Evolutionary conservation across 2,329 filamentous ascomycete genomes (phyloP), one percentile per base, ranked within the genome.

Genomic region (Arthrobotrys musiformis): DNA sequence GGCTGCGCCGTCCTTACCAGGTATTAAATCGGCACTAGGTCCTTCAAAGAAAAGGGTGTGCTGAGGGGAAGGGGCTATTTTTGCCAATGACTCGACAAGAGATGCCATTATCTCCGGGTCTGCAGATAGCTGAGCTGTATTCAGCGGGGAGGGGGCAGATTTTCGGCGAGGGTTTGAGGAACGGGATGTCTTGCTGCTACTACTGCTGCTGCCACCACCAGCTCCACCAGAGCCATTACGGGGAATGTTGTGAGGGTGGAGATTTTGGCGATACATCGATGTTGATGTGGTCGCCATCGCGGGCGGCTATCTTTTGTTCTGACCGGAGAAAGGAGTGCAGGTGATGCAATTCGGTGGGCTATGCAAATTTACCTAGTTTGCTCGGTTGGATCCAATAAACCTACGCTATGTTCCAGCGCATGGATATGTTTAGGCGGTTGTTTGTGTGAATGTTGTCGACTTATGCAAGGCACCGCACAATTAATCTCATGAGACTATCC

Each of bases 101-200:
- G 79, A 80, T 33, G 79, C 80, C 68, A 81, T 81, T 56, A 81
- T 80, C 74, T 81, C 80, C 22, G 80, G 80, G 24, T 80, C 81
- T 13, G 79, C 48, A 54, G 78, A 73, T 35, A 70, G 68, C 40
- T 77, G 72, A 37, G 78, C 44, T 24, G 78, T 76, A 52, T 73
- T 73, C 61, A 78, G 66, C 60, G 73, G 68, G 61, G 73, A 70
- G 33, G 73, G 73, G 26, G 73, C 73, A 52, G 64, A 67, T 35
- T 72, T 70, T 78, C 73, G 66, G 52, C 73, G 73, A 58, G 60
- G 61, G 62, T 72, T 78, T 26, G 60, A 64, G 40, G 73, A 33
- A n/a, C 73, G 73, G 64, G 66, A 67, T 60, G 73, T 64, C 58
- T 70, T 76, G 72, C 70, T 73, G 60, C 28, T 72, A 33, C 70